Evolutionary conservation across 83 land plant species (phyloP).

Genomic region (Picea mariana): DNA sequence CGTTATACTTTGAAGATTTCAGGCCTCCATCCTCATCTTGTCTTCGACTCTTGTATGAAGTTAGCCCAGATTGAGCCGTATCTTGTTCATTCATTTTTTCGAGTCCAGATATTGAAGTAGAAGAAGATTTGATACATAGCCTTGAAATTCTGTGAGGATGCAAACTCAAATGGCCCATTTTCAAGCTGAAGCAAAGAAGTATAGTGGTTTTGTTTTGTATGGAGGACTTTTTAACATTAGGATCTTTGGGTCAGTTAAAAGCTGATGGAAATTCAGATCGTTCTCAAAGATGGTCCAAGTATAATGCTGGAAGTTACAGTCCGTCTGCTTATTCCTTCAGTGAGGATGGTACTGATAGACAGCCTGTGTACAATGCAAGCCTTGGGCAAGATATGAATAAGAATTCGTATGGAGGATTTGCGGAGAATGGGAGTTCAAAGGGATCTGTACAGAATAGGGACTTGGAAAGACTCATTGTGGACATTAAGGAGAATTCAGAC

Average conservation of each 20-base stretch:
- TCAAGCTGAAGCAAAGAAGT: not conserved
- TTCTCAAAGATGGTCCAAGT: not conserved
- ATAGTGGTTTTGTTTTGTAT: conserved; percentile 11
- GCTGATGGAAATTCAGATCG: conserved; percentile 3
- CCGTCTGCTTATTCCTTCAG: not conserved
- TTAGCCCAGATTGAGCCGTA: not conserved
- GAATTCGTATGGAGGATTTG: not conserved
- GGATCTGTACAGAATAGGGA: conserved; percentile 5
- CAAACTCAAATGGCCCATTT: conserved; percentile 18
- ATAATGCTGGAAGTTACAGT: not conserved
- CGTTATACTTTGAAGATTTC: conserved; percentile 1
- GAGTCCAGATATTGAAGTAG: no score
- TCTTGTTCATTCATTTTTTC: not conserved
- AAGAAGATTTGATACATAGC: not conserved
- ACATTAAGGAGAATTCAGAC: not conserved
- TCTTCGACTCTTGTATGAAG: no score
- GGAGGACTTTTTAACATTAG: conserved; percentile 9
- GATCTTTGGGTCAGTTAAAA: conserved; percentile 9
- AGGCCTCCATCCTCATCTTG: not conserved
- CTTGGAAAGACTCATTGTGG: not conserved
- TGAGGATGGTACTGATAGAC: not conserved
- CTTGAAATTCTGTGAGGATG: not conserved
- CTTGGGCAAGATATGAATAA: not conserved
- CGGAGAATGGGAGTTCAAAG: conserved; percentile 1
- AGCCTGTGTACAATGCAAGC: not conserved